Evolutionary conservation across 140 eudicot genomes (phyloP), one percentile per base, ranked within the genome.

Genomic region (Bidens hawaiensis): DNA sequence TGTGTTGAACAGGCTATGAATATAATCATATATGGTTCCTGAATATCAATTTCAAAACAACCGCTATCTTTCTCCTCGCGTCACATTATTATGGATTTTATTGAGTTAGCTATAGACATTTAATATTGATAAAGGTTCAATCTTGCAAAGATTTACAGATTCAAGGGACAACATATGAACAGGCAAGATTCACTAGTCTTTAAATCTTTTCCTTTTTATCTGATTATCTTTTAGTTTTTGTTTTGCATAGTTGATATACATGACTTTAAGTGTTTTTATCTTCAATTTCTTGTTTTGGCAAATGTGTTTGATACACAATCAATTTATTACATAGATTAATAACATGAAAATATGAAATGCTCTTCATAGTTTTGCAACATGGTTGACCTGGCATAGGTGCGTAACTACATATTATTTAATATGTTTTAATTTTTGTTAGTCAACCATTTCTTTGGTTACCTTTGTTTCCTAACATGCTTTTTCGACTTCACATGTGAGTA

Each of bases 1-100:
- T 62, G 76, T 19, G 55, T 67, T 67, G 50, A 57, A 21, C 18
- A 38, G 26, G 64, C 52, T 72, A 36, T 61, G n/a, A n/a, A n/a
- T n/a, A n/a, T n/a, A n/a, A n/a, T n/a, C n/a, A n/a, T n/a, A n/a
- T n/a, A 27, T 27, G 69, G 40, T 65, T 21, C 30, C 56, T 1
- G 5, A 21, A 21, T 49, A 21, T 22, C 22, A 21, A 10, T 22
- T 49, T 49, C 56, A 10, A 60, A 17, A 4, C 6, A 5, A 60
- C 19, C 23, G 66, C n/a, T 36, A 60, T 34, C 34, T 6, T 38
- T 22, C 33, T 60, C 22, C 17, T 60, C 14, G 14, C 51, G n/a
- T n/a, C n/a, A 33, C 34, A 40, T 60, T 60, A 60, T 60, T 19
- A 22, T 22, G 19, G 50, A 34, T 65, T 30, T 48, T 64, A 13